Evolutionary conservation across 116 monocot species (phyloP), one percentile per base, ranked within the genome.

Genomic region (Dioscorea cayenensis): DNA sequence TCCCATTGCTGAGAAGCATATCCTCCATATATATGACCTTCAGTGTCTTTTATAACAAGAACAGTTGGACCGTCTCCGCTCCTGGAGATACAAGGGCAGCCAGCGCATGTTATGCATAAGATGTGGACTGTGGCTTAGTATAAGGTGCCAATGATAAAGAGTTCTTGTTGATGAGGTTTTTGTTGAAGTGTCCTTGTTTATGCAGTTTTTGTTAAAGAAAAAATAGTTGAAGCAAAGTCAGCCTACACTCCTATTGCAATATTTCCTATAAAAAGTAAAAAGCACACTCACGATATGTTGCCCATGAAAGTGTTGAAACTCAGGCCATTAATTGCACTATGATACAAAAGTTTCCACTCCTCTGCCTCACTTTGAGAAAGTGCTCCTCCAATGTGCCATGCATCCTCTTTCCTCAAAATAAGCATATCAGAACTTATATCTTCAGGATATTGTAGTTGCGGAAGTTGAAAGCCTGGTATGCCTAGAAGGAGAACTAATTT

Each of bases 1-100:
- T 97, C 97, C 97, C 97, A 97, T 65, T 78, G 84, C 55, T 90
- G 93, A 75, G 97, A 97, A n/a, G 88, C 93, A 78, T 90, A 97
- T 66, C 97, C 97, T 77, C 97, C 93, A 77, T 86, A 90, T 73
- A 90, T 70, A 64, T 60, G 86, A 58, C 90, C 97, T 65, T 90
- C 93, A 22, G 68, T 93, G 68, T 87, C 97, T 75, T 84, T 92
- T 35, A 97, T 86, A 22, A 97, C 72, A 16, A 97, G 68, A 6
- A 97, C 63, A 29, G 97, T 93, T 67, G 87, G 86, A 25, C 88
- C 90, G 68, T 81, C 83, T 28, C 78, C 81, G 67, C 75, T 81
- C 25, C 93, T 97, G 79, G 67, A 82, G 18, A 78, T 60, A 49
- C 22, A 51, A 6, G 43, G 43, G 43, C 43, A 43, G 43, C 43